Evolutionary conservation across 345 rosid genomes (phyloP), one percentile per base, ranked within the genome.

Genomic region (Salix purpurea): DNA sequence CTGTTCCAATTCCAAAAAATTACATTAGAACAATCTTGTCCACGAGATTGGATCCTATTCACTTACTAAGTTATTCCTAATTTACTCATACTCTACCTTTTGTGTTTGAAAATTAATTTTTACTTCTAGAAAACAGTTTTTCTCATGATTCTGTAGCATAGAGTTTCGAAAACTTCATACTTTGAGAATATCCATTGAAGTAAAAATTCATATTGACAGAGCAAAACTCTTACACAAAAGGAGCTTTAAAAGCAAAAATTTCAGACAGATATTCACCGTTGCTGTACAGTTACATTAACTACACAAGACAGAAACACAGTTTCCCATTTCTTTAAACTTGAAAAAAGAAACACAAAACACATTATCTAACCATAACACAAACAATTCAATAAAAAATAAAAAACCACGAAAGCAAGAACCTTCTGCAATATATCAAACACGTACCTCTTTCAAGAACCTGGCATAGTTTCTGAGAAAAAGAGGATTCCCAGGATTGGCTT

Each of bases 391-490:
- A 3, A 7, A 19, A 23, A 28, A 24, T 1, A 10, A 34, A 26
- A 18, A 44, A 5, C 36, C 65, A 13, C 11, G 16, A 48, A 13
- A 48, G 70, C 26, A 32, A 46, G 56, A 67, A 6, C 46, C 69
- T 14, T 14, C 8, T 14, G 46, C n/a, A 48, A 32, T 30, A 48
- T 0, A 32, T 7, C 65, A n/a, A 34, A 42, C 19, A 2, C 7
- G 2, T 76, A 90, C 97, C 95, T 95, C 97, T 81, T 93, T 95
- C 90, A 95, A 85, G 83, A 88, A 96, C 76, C 76, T 90, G 1
- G 98, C 98, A 71, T 96, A 96, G 76, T 93, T 93, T 75, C 92
- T 80, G 18, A 96, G 94, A 72, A 96, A 80, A 69, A 96, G 89
- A 7, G 91, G 70, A 40, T 93, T 93, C 74, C 88, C 90, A 67